phyloP scores from a whole-genome alignment of 2,329 filamentous ascomycete species.

The Arthrobotrys megalospora region DNA sequence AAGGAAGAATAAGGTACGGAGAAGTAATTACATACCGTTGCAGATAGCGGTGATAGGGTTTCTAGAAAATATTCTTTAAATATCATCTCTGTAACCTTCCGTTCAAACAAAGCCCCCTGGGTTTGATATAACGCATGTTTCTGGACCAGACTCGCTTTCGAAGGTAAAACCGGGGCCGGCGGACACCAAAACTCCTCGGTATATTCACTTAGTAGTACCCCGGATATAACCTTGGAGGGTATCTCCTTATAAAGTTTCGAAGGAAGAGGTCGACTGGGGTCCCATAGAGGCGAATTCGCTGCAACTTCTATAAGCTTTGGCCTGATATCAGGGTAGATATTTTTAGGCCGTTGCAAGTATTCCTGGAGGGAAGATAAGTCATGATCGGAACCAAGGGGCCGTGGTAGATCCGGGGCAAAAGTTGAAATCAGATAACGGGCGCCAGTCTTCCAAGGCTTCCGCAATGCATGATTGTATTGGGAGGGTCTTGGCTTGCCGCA shows the following conservation, averaged over 20 bases:
- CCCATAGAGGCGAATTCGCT: neutral
- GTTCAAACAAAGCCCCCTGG: neutral
- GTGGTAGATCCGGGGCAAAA: neutral
- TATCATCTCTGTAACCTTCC: neutral
- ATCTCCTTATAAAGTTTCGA: neutral
- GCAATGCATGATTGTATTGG: neutral
- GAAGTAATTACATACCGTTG: neutral
- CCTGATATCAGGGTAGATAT: neutral
- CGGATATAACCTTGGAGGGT: too few relatives aligned
- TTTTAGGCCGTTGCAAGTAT: neutral
- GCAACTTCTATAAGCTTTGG: neutral
- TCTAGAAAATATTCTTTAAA: neutral
- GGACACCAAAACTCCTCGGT: too few relatives aligned
- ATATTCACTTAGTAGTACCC: too few relatives aligned
- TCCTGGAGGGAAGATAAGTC: neutral
- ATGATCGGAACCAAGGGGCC: neutral
- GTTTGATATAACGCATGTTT: neutral
- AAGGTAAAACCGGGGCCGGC: too few relatives aligned
- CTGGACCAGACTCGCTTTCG: too few relatives aligned
- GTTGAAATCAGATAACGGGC: neutral
- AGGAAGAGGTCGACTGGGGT: neutral
- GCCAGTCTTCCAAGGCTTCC: neutral
- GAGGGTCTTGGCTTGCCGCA: constrained; percentile 6
- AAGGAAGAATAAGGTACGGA: too few relatives aligned
- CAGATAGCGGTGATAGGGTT: neutral